Base-by-base conservation (phyloP, 2,329 filamentous ascomycete genomes). In the Monilinia fructicola region DNA sequence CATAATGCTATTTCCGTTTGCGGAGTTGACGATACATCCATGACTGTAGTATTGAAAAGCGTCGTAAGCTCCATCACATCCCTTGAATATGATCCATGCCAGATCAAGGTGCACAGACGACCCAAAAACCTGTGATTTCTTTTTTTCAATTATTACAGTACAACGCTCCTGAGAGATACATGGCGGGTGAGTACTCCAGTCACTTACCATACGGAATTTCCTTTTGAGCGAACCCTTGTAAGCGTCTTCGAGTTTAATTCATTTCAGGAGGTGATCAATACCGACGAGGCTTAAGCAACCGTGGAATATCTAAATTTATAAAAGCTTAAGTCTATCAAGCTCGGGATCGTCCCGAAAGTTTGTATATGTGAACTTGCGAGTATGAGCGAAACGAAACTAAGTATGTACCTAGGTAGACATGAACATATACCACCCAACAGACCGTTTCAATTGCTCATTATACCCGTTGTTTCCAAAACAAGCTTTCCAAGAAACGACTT, bases 61-160 rank as follows among this genome's bases (percentile, higher is more conserved):
- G 31, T 50, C 53, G 61, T 64, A 35, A 54, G 61, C 61, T 64
- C 26, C 35, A 23, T 50, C 40, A 46, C 18, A 48, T 23, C 12
- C 42, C 28, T 6, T 23, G 28, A 46, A 35, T n/a, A 23, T 48
- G 10, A 46, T 10, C 14, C 42, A n/a, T 60, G 28, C 26, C 38
- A 42, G 38, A 28, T 16, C 23, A 23, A 46, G 50, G 50, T 42
- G 48, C 61, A 64, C 38, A 42, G 21, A 48, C 12, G n/a, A 35
- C 14, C 28, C 14, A 48, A n/a, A 44, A 35, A 35, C 23, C 16
- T 38, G 21, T 23, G 61, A 21, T 26, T 31, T 4, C 18, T 35
- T 46, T 54, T 46, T 21, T 23, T 35, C 31, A 35, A 35, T 26
- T 18, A 48, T 28, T 48, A 21, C 21, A 26, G 48, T 21, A 44